phyloP scores from a whole-genome alignment of 116 monocot species.

The Cymodocea nodosa region DNA sequence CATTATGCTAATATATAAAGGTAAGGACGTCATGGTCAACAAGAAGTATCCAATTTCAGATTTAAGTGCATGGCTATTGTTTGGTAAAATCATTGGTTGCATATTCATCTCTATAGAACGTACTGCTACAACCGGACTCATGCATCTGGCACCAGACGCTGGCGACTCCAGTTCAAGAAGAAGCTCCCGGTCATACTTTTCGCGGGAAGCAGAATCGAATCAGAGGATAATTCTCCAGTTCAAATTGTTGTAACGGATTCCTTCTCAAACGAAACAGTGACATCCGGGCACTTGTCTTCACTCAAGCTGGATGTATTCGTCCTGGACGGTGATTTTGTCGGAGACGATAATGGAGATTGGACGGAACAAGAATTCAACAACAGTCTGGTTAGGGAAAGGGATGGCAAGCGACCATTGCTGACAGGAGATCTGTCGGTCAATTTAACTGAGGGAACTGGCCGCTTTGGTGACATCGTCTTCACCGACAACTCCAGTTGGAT shows the following conservation, averaged over 20 bases:
- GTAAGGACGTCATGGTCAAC: no score
- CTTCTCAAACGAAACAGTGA: slow-evolving; percentile 3
- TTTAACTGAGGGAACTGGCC: slow-evolving; percentile 28
- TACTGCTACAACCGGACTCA: slow-evolving; percentile 1
- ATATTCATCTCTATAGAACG: not conserved
- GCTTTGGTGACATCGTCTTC: slow-evolving; percentile 37
- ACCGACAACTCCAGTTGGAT: slow-evolving; percentile 84
- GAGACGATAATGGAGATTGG: slow-evolving; percentile 31
- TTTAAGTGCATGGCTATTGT: no score
- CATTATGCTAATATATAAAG: no score
- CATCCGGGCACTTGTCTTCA: slow-evolving; percentile 10
- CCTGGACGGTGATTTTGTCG: slow-evolving; percentile 58
- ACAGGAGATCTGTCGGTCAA: slow-evolving; percentile 33
- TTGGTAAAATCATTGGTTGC: no score
- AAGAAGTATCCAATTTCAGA: no score
- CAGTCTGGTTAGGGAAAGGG: slow-evolving; percentile 27
- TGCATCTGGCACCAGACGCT: slow-evolving; percentile 1
- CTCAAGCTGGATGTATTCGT: slow-evolving; percentile 43
- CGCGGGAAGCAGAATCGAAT: slow-evolving; percentile 50
- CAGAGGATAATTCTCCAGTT: slow-evolving; percentile 19
- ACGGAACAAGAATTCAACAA: slow-evolving; percentile 33
- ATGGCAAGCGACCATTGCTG: slow-evolving; percentile 51
- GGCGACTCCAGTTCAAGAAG: slow-evolving; percentile 13
- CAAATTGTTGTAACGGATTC: slow-evolving; percentile 28
- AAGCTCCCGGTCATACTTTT: slow-evolving; percentile 24